Conservation (phyloP, 306 rosid genomes). For the Coriaria nepalensis region DNA sequence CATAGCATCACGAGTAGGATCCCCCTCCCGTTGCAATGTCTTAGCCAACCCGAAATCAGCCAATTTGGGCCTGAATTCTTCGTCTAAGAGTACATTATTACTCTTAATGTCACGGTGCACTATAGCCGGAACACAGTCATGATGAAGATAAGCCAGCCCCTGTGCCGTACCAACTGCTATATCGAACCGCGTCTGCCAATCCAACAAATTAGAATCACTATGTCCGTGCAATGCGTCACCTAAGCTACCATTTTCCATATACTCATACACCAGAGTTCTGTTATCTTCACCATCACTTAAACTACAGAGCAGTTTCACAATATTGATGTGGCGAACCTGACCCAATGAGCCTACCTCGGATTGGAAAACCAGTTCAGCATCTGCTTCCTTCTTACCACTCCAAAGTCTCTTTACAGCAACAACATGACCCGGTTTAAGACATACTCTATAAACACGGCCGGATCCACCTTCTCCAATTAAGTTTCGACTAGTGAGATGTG, state of each 20-base stretch:
- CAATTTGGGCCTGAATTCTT: slow-evolving; percentile 40
- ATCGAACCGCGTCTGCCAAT: slow-evolving; percentile 37
- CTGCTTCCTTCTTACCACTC: slow-evolving; percentile 20
- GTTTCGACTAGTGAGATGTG: slow-evolving; percentile 26
- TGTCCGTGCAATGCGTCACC: slow-evolving; percentile 56
- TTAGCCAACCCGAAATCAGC: slow-evolving; percentile 85
- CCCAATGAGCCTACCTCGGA: slow-evolving; percentile 72
- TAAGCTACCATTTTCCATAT: slow-evolving; percentile 66
- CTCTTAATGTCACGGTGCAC: slow-evolving; percentile 88
- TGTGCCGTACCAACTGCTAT: slow-evolving; percentile 60
- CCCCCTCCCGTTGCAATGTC: slow-evolving; percentile 27
- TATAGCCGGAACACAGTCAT: slow-evolving; percentile 55
- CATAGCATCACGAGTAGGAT: slow-evolving; percentile 19
- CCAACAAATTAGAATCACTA: slow-evolving; percentile 19
- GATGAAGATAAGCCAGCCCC: slow-evolving; percentile 69
- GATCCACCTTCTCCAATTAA: slow-evolving; percentile 62
- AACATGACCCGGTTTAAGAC: slow-evolving; percentile 38
- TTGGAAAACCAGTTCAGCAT: slow-evolving; percentile 30
- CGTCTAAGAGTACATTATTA: slow-evolving; percentile 62
- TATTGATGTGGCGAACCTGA: slow-evolving; percentile 60
- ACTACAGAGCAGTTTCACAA: slow-evolving; percentile 56
- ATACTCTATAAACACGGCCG: slow-evolving; percentile 49
- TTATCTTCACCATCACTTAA: slow-evolving; percentile 41
- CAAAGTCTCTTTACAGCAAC: slow-evolving; percentile 69
- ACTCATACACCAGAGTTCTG: slow-evolving; percentile 55